Evolutionary conservation across 2,329 filamentous ascomycete species (phyloP), one percentile per base, ranked within the genome.

Genomic region (Phialocephala sp.): DNA sequence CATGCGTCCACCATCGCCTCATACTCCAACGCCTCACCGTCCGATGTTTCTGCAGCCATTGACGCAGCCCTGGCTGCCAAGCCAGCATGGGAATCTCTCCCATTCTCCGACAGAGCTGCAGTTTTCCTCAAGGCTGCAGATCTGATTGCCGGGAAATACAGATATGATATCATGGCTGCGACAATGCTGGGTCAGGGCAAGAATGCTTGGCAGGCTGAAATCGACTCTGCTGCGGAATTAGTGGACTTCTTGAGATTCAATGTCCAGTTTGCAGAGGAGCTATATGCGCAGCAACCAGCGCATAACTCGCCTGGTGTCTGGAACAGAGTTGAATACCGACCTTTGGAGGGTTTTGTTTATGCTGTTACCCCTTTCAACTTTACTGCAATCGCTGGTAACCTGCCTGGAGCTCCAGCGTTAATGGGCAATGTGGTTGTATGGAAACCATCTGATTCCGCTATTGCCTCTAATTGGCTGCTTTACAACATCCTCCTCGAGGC

Each of bases 161-260:
- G 95, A 76, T 97, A 97, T 80, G 93, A 97, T 64, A 87, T 99
- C 73, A 97, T 98, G 91, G 94, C 95, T 8, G 88, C 93, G 54
- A 97, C 95, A 15, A 97, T 98, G 88, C 84, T 97, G 37, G 95
- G 94, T 67, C 94, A 99, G 81, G 94, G 95, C 75, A 98, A 98
- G 87, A 98, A 97, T 78, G 93, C 92, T 57, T 98, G 93, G 93
- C 94, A 99, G 80, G 94, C 95, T n/a, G 94, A 99, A 84, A 98
- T 98, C 70, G 94, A 98, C 79, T 87, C 94, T 45, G 94, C 94
- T 20, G 94, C 94, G 9, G 95, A 99, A 84, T 81, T 97, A 73
- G 90, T 88, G 72, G 94, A 99, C 78, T 98, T 98, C 80, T 83
- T 98, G 77, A 88, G 93, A 76, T 97, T 97, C 83, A 95, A 95